These are phyloP conservation scores for Metarhizium rileyi DNA, from an alignment of 2,329 filamentous ascomycete species.

Conservation along the genomic window DNA sequence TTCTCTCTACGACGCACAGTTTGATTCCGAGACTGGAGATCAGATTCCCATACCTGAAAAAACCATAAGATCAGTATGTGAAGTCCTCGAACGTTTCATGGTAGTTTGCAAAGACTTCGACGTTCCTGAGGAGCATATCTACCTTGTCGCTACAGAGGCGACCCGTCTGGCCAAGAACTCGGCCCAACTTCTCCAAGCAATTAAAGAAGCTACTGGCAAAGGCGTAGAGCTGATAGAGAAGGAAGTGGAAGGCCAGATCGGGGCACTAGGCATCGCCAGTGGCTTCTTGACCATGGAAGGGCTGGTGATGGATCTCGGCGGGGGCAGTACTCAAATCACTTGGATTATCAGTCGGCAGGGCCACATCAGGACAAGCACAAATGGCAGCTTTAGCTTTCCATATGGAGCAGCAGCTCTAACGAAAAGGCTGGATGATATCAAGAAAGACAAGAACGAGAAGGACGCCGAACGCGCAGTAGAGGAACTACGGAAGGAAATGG, in stretches of 20 bases:
- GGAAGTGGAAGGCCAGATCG: slow-evolving; percentile 56
- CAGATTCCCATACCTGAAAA: slow-evolving; percentile 20
- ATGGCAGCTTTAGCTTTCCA: slow-evolving; percentile 54
- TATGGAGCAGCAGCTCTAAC: slow-evolving; percentile 61
- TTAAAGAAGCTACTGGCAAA: slow-evolving; percentile 48
- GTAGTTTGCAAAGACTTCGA: slow-evolving; percentile 19
- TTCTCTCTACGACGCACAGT: slow-evolving; percentile 24
- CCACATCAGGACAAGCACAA: slow-evolving; percentile 37
- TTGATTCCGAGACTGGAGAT: slow-evolving; percentile 20
- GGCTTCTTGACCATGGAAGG: slow-evolving; percentile 51
- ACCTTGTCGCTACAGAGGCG: slow-evolving; percentile 23
- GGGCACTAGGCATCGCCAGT: slow-evolving; percentile 57
- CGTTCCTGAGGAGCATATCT: slow-evolving; percentile 15
- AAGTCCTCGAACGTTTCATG: slow-evolving; percentile 18
- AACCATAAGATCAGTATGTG: slow-evolving; percentile 18
- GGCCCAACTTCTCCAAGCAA: slow-evolving; percentile 21
- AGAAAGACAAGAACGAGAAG: slow-evolving; percentile 24
- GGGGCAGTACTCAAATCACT: slow-evolving; percentile 60
- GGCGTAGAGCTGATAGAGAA: slow-evolving; percentile 52
- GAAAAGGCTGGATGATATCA: slow-evolving; percentile 38
- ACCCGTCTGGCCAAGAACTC: slow-evolving; percentile 22
- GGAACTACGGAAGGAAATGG: slow-evolving; percentile 39
- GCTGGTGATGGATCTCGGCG: slow-evolving; percentile 63
- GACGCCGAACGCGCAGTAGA: slow-evolving; percentile 35
- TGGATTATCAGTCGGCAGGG: slow-evolving; percentile 49